Percentiles rank a stretch among this genome's conserved stretches.
Conservation (phyloP, 2,329 filamentous ascomycete species). For the Magnaporthiopsis incrustans region DNA sequence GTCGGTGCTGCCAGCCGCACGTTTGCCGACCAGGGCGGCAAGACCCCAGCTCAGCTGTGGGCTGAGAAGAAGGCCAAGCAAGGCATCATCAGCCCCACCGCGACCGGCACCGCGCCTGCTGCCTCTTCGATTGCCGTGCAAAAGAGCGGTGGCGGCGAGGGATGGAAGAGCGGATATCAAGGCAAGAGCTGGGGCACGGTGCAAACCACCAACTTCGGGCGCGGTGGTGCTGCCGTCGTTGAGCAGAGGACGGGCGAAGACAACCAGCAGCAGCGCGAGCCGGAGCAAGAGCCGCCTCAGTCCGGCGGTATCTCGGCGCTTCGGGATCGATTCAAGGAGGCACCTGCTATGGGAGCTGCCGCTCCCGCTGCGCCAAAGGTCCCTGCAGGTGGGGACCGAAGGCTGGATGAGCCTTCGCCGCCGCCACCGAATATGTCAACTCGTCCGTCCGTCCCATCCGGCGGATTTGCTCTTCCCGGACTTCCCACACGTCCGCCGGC, state of each 20-base stretch:
- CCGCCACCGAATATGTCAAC: constrained; percentile 58
- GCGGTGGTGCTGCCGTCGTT: constrained; percentile 40
- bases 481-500: constrained; percentile 54
- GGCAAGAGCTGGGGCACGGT: constrained; percentile 89
- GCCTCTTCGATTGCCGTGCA: constrained; percentile 57
- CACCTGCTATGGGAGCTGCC: constrained; percentile 56
- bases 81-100: constrained; percentile 33
- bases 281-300: constrained; percentile 41
- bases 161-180: constrained; percentile 86
- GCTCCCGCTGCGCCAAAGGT: constrained; percentile 25
- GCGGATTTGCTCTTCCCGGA: constrained; percentile 71
- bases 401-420: constrained; percentile 42
- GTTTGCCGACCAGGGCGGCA: constrained; percentile 90
- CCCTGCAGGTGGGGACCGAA: constrained; percentile 22
- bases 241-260: constrained; percentile 57
- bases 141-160: constrained; percentile 62
- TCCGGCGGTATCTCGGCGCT: constrained; percentile 65
- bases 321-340: constrained; percentile 74
- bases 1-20: constrained; percentile 80
- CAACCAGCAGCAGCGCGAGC: constrained; percentile 31
- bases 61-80: constrained; percentile 92
- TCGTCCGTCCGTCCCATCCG: constrained; percentile 65
- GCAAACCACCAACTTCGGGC: constrained; percentile 63
- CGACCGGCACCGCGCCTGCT: constrained; percentile 36
- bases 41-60: constrained; percentile 95